Conservation (phyloP, 2,329 filamentous ascomycete genomes). For the Penicillium sp. region DNA sequence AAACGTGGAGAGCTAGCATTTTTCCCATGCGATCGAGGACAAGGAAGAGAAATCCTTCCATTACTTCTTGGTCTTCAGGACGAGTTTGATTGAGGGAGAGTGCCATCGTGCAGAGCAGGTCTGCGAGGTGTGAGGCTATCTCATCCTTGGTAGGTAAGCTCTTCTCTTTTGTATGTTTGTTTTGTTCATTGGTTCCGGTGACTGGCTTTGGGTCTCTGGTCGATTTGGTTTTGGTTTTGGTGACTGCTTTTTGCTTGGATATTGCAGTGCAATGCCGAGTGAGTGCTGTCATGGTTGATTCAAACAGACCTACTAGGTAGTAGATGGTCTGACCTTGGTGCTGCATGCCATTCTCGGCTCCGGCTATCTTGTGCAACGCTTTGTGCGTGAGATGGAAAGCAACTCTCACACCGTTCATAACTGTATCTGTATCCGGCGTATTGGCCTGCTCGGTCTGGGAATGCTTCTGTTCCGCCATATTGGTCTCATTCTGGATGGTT, state of each 20-base stretch:
- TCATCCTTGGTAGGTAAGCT: constrained; percentile 14
- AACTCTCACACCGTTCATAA: constrained; percentile 26
- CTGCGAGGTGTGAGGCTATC: constrained; percentile 21
- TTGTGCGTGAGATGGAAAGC: constrained; percentile 30
- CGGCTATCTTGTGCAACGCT: constrained; percentile 29
- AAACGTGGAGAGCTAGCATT: constrained; percentile 42
- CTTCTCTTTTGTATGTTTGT: not conserved
- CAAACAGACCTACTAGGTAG: constrained; percentile 38
- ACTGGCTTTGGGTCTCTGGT: not conserved
- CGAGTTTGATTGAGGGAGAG: constrained; percentile 29
- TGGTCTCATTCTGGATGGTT: constrained; percentile 12
- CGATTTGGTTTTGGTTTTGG: constrained; percentile 1
- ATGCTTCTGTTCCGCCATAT: constrained; percentile 8
- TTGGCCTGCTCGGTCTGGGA: not conserved
- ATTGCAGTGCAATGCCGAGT: constrained; percentile 26
- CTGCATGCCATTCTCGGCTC: constrained; percentile 9
- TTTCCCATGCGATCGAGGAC: constrained; percentile 43
- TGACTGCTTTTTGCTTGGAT: constrained; percentile 8
- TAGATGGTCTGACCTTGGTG: constrained; percentile 32
- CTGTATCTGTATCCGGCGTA: constrained; percentile 17
- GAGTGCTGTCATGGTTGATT: constrained; percentile 29
- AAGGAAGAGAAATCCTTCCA: constrained; percentile 45
- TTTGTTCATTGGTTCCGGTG: not conserved
- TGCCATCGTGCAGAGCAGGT: constrained; percentile 34
- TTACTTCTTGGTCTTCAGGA: constrained; percentile 32